Evolutionary conservation across 225 moss, liverwort and hornwort genomes (phyloP), one percentile per base, ranked within the genome.

Genomic region (Pseudisothecium myosuroides): DNA sequence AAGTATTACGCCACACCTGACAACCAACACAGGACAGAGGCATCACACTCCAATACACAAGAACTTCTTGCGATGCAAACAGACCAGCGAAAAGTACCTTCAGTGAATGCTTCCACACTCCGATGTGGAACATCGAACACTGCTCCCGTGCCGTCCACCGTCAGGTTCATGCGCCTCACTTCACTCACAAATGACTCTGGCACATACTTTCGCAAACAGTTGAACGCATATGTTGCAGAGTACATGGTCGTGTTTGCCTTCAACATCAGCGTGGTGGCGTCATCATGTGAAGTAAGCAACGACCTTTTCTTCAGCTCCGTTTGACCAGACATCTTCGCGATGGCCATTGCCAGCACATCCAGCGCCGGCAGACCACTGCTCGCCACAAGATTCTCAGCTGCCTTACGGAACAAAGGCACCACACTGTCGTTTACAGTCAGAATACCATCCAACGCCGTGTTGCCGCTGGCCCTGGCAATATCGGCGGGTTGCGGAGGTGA

Each of bases 291-390:
- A 31, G 98, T 92, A 26, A 97, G 94, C 80, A 99, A 90, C 8
- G 97, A 99, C 87, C 96, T 95, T 77, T 92, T 94, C 88, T 97
- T 97, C 73, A 96, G 85, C 50, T 99, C 95, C 5, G 94, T 93
- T 63, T 96, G 96, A 49, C 98, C 97, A 41, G 96, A 93, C 24
- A 99, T 92, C 82, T 93, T 97, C 2, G 96, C 97, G 4, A 97
- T 93, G 47, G 98, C 98, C 91, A 95, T 97, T 11, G 98, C 97
- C 26, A 99, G 95, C 34, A 99, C 89, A 66, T 99, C 97, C 80
- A 97, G 74, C 14, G 78, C 71, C 9, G 81, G 86, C 76, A 97
- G 36, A 28, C 94, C 95, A 54, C 90, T 93, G 91, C 93, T 91
- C 63, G 95, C 90, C 29, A 98, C 86, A 22, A 98, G 95, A 64